phyloP scores from a whole-genome alignment of 441 rosid species.

The Lepidium campestre region DNA sequence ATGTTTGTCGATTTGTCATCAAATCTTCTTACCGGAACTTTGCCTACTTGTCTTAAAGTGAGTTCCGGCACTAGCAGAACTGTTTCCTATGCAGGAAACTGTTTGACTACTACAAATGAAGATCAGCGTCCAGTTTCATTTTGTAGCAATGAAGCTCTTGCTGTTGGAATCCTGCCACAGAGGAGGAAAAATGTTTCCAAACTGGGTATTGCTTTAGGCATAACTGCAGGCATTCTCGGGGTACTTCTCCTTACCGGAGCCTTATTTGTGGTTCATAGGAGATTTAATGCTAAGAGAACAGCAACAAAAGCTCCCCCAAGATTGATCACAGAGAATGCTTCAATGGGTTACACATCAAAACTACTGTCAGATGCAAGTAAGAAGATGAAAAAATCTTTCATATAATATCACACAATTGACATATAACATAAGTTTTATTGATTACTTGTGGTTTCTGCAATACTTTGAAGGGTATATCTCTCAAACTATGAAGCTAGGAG shows the following conservation, averaged over 20 bases:
- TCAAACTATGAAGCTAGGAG: slow-evolving; percentile 86
- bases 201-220: slow-evolving; percentile 41
- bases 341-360: slow-evolving; percentile 74
- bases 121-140: slow-evolving; percentile 61
- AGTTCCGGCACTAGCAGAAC: slow-evolving; percentile 37
- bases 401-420: neutral
- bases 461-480: slow-evolving; percentile 64
- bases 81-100: slow-evolving; percentile 53
- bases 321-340: slow-evolving; percentile 62
- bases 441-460: neutral
- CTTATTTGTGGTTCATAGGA: slow-evolving; percentile 41
- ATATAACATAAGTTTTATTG: neutral
- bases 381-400: neutral
- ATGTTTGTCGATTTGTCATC: slow-evolving; percentile 69
- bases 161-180: slow-evolving; percentile 74
- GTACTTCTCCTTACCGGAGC: slow-evolving; percentile 42
- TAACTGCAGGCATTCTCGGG: slow-evolving; percentile 57
- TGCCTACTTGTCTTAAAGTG: slow-evolving; percentile 62
- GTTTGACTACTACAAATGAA: slow-evolving; percentile 44
- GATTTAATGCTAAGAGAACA: slow-evolving; percentile 28
- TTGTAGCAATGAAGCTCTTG: slow-evolving; percentile 85
- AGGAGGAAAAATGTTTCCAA: slow-evolving; percentile 34
- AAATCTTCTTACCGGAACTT: slow-evolving; percentile 71
- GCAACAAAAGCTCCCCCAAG: slow-evolving; percentile 43
- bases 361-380: slow-evolving; percentile 86